These are phyloP conservation scores for Gynochthodes officinalis DNA, from an alignment of 257 asterid species.

Conservation along the genomic window DNA sequence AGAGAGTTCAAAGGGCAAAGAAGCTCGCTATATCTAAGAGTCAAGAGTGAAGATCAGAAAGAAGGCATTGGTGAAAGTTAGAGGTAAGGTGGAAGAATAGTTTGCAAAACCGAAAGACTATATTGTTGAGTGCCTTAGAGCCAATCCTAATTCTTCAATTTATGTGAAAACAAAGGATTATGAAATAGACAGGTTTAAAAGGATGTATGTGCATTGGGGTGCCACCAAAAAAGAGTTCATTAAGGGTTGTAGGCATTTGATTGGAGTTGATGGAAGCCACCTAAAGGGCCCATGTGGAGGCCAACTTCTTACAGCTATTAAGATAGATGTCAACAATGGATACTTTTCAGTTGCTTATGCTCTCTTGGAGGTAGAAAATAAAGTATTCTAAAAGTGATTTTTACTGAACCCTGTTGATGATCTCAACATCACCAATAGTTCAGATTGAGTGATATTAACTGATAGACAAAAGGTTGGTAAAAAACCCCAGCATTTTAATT, in stretches of 20 bases:
- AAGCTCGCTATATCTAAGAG: not conserved
- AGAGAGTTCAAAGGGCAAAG: not conserved
- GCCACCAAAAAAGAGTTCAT: too few species aligned
- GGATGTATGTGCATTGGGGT: too few species aligned
- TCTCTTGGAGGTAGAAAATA: not conserved
- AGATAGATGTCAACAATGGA: not conserved
- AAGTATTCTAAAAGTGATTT: not conserved
- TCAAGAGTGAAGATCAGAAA: not conserved
- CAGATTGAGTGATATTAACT: not conserved
- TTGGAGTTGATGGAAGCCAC: too few species aligned
- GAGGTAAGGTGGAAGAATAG: not conserved
- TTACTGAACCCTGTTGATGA: not conserved
- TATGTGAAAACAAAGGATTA: not conserved
- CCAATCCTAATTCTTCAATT: not conserved
- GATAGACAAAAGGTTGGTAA: not conserved
- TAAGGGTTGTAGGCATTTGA: too few species aligned
- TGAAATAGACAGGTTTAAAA: not conserved
- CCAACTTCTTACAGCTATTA: not conserved
- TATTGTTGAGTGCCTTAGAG: not conserved
- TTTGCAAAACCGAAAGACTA: too few species aligned
- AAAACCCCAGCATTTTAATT: not conserved
- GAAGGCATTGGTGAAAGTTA: not conserved
- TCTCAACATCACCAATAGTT: fast-evolving
- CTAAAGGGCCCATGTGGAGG: too few species aligned
- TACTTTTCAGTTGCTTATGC: not conserved